Conservation (phyloP, 139 green algal genomes). For the Penium margaritaceum region DNA sequence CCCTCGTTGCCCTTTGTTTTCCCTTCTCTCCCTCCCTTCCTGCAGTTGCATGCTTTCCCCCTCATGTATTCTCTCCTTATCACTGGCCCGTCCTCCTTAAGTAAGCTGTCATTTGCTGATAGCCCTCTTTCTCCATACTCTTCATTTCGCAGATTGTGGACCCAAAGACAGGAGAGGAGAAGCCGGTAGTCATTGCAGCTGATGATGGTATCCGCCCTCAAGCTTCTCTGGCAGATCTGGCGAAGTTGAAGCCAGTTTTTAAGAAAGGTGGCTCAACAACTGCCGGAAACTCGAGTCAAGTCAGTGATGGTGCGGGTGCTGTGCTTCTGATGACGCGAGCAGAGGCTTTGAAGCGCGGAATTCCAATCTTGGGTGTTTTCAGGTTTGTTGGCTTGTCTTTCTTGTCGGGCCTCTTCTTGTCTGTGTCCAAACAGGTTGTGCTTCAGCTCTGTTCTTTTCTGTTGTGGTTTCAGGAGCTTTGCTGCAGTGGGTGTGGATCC, state of each 20-base stretch:
- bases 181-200: slow-evolving; percentile 61
- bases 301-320: slow-evolving; percentile 86
- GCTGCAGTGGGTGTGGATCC: slow-evolving; percentile 85
- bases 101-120: no score
- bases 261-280: slow-evolving; percentile 90
- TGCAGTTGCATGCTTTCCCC: no score
- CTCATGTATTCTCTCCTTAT: no score
- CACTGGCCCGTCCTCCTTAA: no score
- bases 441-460: no score
- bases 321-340: slow-evolving; percentile 84
- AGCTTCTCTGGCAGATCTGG: slow-evolving; percentile 61
- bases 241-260: slow-evolving; percentile 75
- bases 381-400: no score
- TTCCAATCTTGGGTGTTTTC: slow-evolving; percentile 89
- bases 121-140: no score
- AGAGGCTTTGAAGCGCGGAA: slow-evolving; percentile 68
- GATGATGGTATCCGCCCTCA: slow-evolving; percentile 87
- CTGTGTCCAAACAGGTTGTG: no score
- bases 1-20: no score
- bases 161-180: slow-evolving; percentile 71
- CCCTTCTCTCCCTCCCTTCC: no score
- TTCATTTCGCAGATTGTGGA: slow-evolving; percentile 54
- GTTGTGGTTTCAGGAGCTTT: slow-evolving; percentile 63
- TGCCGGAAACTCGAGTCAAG: slow-evolving; percentile 68
- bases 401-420: no score